Conservation (phyloP, 257 asterid genomes). For the Echium plantagineum region DNA sequence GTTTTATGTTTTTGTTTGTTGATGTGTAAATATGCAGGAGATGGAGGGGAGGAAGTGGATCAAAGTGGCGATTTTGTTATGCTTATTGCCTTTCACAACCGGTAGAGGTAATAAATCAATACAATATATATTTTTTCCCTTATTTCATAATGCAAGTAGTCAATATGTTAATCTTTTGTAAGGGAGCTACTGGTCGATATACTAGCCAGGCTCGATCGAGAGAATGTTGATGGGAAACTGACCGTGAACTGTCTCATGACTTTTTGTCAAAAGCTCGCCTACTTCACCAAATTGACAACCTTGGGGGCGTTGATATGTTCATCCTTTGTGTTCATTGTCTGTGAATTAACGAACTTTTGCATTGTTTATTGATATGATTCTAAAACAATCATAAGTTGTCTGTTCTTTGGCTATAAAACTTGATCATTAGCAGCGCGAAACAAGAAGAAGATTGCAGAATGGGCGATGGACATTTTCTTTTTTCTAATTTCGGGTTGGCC, state of each 20-base stretch:
- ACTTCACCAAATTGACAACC: too few species aligned
- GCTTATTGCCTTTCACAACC: conserved; percentile 18
- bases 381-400: neutral
- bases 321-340: neutral
- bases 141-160: too few species aligned
- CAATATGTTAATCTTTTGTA: neutral
- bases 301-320: too few species aligned
- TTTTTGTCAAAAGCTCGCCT: too few species aligned
- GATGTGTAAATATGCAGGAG: conserved; percentile 7
- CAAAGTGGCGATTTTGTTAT: conserved; percentile 20
- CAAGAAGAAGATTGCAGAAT: too few species aligned
- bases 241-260: too few species aligned
- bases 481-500: too few species aligned
- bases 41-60: conserved; percentile 24
- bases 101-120: conserved; percentile 23
- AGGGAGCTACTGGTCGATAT: too few species aligned
- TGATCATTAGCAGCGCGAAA: neutral
- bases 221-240: too few species aligned
- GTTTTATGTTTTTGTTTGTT: neutral
- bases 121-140: neutral
- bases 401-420: neutral
- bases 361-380: neutral
- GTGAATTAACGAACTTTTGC: too few species aligned
- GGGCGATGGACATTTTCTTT: too few species aligned
- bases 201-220: too few species aligned